A percentile compares a stretch with the other conserved stretches of the same genome.
phyloP scores from a whole-genome alignment of 257 asterid genomes.

The Solanum appendiculatum region DNA sequence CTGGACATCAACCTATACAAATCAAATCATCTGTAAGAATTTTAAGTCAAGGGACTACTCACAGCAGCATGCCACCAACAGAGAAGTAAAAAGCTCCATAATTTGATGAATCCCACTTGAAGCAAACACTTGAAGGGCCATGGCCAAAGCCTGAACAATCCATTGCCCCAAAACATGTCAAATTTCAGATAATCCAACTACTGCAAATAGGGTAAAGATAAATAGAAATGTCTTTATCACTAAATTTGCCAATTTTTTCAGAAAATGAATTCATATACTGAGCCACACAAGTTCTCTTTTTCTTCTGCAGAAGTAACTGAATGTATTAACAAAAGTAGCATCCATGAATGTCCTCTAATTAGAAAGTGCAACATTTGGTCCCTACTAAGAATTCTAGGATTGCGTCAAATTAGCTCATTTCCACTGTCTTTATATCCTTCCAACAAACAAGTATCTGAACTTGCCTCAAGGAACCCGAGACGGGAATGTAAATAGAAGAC shows the following conservation, averaged over 20 bases:
- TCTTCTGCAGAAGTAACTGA: not conserved
- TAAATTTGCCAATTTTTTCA: not conserved
- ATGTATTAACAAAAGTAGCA: not conserved
- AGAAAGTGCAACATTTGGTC: not conserved
- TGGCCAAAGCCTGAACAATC: constrained; percentile 55
- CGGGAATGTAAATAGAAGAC: not conserved
- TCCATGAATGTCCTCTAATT: not conserved
- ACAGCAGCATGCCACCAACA: constrained; percentile 76
- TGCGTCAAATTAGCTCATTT: not conserved
- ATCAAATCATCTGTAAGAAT: not conserved
- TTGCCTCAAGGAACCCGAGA: not conserved
- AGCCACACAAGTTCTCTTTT: not conserved
- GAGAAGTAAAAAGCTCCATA: constrained; percentile 44
- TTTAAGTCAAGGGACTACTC: constrained; percentile 24
- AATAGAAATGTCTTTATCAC: not conserved
- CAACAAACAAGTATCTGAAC: not conserved
- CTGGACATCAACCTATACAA: not conserved
- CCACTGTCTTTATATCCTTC: not conserved
- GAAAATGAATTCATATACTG: not conserved
- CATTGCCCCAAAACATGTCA: not conserved
- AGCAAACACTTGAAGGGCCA: constrained; percentile 73
- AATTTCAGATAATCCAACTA: not conserved
- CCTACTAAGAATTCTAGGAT: not conserved
- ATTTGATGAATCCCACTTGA: constrained; percentile 33
- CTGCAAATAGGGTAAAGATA: not conserved